Evolutionary conservation across 73 alveolate species (phyloP).

Genomic region (Symbiodinium pilosum): DNA sequence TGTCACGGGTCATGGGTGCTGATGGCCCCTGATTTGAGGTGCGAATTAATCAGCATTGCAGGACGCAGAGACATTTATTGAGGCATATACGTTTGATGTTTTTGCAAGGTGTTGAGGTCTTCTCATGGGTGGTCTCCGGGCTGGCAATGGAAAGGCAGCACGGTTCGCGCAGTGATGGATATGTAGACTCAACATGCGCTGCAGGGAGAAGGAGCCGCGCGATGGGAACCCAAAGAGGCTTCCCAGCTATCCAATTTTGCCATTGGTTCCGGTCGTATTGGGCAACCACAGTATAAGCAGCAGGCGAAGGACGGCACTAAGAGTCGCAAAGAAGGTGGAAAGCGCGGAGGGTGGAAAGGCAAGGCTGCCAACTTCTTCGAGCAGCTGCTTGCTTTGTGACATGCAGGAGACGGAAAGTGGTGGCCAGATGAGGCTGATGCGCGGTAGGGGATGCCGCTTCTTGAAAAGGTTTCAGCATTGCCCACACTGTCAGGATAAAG

Average conservation of each 20-base stretch:
- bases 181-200: background rate
- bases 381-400: background rate
- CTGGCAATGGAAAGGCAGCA: background rate
- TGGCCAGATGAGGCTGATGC: background rate
- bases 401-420: background rate
- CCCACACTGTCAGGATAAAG: background rate
- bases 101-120: too few species aligned
- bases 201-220: background rate
- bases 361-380: background rate
- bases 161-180: background rate
- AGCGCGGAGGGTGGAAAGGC: slow-evolving; percentile 6
- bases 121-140: background rate
- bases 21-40: too few species aligned
- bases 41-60: too few species aligned
- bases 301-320: background rate
- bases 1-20: too few species aligned
- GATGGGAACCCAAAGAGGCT: background rate
- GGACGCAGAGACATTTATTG: too few species aligned
- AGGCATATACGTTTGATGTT: too few species aligned
- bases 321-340: background rate
- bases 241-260: background rate
- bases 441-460: background rate
- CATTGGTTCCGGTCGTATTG: background rate
- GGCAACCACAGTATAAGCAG: background rate
- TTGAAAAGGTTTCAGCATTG: too few species aligned